Base-by-base conservation (phyloP, 345 rosid genomes). In the Arabis alpina region DNA sequence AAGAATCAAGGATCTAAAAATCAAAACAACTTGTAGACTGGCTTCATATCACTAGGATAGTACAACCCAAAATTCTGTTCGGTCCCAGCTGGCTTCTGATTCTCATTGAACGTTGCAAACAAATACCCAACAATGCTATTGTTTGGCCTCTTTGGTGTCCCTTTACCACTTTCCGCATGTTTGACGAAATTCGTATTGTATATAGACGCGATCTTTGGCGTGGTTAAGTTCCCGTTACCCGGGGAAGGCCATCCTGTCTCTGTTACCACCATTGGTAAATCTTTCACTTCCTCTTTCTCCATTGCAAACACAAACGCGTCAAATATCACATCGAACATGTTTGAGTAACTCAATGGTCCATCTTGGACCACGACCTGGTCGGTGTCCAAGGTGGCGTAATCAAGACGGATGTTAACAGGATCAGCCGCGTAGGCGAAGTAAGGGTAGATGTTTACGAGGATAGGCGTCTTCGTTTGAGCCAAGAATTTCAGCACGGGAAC, bases 161-260 rank as follows among this genome's bases (percentile, higher is more conserved):
- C 80, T 15, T 53, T 0, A 6, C 62, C 58, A 1, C 55, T 40
- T 2, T 1, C 25, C 8, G 72, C n/a, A 54, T 51, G 59, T 47
- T 75, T 30, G 10, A 61, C 28, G 42, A 80, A 25, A 0, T 79
- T 82, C 0, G 72, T 23, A 1, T 80, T 78, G 42, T 82, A 82
- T 0, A n/a, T 44, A 1, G 34, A 5, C 2, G 80, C 83, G 0
- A 62, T 28, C 2, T 48, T 11, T 0, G 55, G 74, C 2, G 74
- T 67, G 1, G 83, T 64, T 1, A 75, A 3, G 2, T 53, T 1
- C 0, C 75, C 83, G 4, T 74, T 81, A 9, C 80, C 85, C 0
- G 41, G 65, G 0, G 82, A 79, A 13, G 85, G 86, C 85, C 85
- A 81, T 11, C 85, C 82, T 0, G 66, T 74, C 63, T 81, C 89